These are phyloP conservation scores for Lasiodiplodia theobromae DNA, from an alignment of 2,329 filamentous ascomycete genomes.

Conservation along the genomic window DNA sequence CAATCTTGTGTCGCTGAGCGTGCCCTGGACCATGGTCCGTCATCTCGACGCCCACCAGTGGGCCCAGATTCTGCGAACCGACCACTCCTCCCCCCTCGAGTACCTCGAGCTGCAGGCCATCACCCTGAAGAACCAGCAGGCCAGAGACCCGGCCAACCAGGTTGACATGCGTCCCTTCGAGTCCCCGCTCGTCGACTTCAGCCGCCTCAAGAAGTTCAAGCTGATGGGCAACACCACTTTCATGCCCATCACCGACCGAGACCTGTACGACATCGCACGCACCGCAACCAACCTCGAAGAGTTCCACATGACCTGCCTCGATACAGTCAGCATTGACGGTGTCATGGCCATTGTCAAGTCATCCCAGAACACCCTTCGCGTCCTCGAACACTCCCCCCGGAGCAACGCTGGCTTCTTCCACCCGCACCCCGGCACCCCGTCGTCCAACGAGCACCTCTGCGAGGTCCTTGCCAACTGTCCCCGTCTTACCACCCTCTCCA, in stretches of 20 bases:
- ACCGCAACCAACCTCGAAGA: slow-evolving; percentile 60
- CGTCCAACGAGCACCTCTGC: slow-evolving; percentile 57
- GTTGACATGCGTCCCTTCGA: slow-evolving; percentile 54
- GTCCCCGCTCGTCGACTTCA: slow-evolving; percentile 55
- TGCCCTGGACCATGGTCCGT: slow-evolving; percentile 62
- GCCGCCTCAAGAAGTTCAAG: slow-evolving; percentile 58
- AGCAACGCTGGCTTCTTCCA: slow-evolving; percentile 61
- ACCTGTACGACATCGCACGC: slow-evolving; percentile 58
- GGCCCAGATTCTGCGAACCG: slow-evolving; percentile 55
- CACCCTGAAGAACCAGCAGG: slow-evolving; percentile 56
- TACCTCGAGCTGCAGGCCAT: slow-evolving; percentile 61
- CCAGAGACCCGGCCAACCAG: slow-evolving; percentile 47
- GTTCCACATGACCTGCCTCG: slow-evolving; percentile 62
- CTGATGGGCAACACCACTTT: slow-evolving; percentile 62
- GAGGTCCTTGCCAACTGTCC: slow-evolving; percentile 55
- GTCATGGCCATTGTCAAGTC: slow-evolving; percentile 61
- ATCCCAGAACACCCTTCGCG: slow-evolving; percentile 55
- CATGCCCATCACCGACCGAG: slow-evolving; percentile 59
- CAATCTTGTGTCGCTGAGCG: slow-evolving; percentile 56
- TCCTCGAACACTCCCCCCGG: slow-evolving; percentile 62
- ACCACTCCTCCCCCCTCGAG: slow-evolving; percentile 52
- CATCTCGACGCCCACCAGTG: slow-evolving; percentile 57
- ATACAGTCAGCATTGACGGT: slow-evolving; percentile 59
- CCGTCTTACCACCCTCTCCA: slow-evolving; percentile 56
- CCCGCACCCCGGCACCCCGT: slow-evolving; percentile 55